phyloP scores from a whole-genome alignment of 2,329 filamentous ascomycete species.

The Colletotrichum sp. region DNA sequence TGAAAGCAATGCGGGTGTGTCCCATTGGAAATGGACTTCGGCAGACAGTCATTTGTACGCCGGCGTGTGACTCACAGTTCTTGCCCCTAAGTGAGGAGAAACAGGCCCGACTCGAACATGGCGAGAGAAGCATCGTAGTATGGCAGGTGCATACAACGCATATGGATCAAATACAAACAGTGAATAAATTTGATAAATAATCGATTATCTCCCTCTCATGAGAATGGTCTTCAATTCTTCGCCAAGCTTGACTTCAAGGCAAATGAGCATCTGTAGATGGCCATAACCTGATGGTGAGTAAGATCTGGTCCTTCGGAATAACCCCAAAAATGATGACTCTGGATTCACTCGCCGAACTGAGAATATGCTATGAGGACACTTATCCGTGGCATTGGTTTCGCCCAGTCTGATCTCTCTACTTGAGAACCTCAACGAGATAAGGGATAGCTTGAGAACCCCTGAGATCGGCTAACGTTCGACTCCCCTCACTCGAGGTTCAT shows the following conservation, averaged over 20 bases:
- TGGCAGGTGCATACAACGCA: not conserved
- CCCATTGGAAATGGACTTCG: not conserved
- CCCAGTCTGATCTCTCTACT: not conserved
- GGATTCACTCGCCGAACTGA: slow-evolving; percentile 12
- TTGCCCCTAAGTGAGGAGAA: not conserved
- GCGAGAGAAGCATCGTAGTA: not conserved
- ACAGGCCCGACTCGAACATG: not conserved
- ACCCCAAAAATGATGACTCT: not conserved
- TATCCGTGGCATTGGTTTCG: slow-evolving; percentile 3
- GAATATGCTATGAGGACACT: not conserved
- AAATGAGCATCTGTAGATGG: not conserved
- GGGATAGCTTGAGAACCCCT: not conserved
- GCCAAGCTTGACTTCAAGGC: not conserved
- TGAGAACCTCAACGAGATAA: not conserved
- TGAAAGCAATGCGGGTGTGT: not conserved
- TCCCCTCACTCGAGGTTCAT: not conserved
- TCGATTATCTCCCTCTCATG: not conserved
- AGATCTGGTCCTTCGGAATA: not conserved
- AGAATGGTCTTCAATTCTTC: not conserved
- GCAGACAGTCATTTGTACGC: not conserved
- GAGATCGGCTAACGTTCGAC: not conserved
- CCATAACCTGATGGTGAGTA: not conserved
- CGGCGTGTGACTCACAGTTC: not conserved
- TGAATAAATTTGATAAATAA: not conserved
- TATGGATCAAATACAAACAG: not conserved